These are phyloP conservation scores for Phialophora verrucosa DNA, from an alignment of 2,329 filamentous ascomycete genomes.

Conservation along the genomic window DNA sequence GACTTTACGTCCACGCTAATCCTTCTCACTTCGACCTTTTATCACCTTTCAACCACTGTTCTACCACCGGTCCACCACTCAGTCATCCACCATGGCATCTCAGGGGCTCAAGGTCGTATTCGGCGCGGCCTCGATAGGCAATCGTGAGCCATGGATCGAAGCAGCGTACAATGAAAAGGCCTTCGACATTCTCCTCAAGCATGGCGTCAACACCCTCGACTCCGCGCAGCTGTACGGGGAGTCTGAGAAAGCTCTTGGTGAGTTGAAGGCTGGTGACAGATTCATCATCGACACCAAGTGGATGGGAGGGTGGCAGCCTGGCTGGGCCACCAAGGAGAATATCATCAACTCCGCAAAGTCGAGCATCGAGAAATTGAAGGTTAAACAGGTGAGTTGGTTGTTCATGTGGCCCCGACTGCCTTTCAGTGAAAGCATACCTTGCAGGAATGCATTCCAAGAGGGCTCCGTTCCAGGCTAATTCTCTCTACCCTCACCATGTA, in stretches of 20 bases:
- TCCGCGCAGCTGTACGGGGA: constrained; percentile 46
- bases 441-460: background rate
- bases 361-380: constrained; percentile 36
- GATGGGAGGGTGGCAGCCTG: constrained; percentile 45
- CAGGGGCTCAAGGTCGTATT: constrained; percentile 30
- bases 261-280: constrained; percentile 46
- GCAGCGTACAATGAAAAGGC: constrained; percentile 22
- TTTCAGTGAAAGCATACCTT: background rate
- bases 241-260: constrained; percentile 52
- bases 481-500: constrained; percentile 15
- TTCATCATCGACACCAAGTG: constrained; percentile 58
- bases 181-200: constrained; percentile 31
- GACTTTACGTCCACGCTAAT: background rate
- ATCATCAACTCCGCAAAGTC: constrained; percentile 37
- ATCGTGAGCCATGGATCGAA: constrained; percentile 25
- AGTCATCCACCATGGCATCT: constrained; percentile 26
- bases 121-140: constrained; percentile 28
- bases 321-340: constrained; percentile 31
- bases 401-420: background rate
- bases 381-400: constrained; percentile 29
- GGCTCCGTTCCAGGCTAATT: background rate
- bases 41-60: background rate
- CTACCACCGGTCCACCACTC: background rate
- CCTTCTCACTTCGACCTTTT: background rate
- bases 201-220: constrained; percentile 35